These are phyloP conservation scores for Neopestalotiopsis rosae DNA, from an alignment of 2,329 filamentous ascomycete species.

Conservation along the genomic window DNA sequence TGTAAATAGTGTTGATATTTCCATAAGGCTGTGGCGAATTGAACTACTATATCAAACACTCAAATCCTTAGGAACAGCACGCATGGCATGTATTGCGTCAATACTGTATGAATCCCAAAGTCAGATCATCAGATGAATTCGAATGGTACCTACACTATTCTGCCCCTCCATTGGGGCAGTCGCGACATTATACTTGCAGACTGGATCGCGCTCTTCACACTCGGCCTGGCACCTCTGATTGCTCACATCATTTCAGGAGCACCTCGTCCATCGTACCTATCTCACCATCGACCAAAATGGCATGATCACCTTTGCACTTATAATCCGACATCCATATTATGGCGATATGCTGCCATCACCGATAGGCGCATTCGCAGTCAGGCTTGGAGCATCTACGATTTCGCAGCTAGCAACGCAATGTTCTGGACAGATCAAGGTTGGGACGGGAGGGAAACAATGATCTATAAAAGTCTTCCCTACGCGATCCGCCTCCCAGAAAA, in stretches of 20 bases:
- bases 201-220: slow-evolving; percentile 12
- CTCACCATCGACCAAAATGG: slow-evolving; percentile 27
- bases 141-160: not conserved
- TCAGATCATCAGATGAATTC: not conserved
- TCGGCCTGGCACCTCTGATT: slow-evolving; percentile 23
- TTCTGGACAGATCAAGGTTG: slow-evolving; percentile 36
- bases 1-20: not conserved
- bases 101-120: not conserved
- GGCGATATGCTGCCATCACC: slow-evolving; percentile 37
- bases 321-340: slow-evolving; percentile 39
- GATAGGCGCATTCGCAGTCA: slow-evolving; percentile 33
- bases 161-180: not conserved
- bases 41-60: not conserved
- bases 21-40: not conserved
- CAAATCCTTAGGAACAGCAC: not conserved
- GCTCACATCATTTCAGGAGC: slow-evolving; percentile 20
- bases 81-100: not conserved
- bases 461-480: slow-evolving; percentile 18
- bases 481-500: slow-evolving; percentile 17
- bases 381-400: slow-evolving; percentile 29
- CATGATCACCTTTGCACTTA: slow-evolving; percentile 31
- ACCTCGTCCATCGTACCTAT: slow-evolving; percentile 17
- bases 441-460: slow-evolving; percentile 33
- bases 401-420: slow-evolving; percentile 33
- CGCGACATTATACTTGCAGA: not conserved